These are phyloP conservation scores for Sutorius australiensis DNA, from an alignment of 768 basidiomycete genomes.

Conservation along the genomic window DNA sequence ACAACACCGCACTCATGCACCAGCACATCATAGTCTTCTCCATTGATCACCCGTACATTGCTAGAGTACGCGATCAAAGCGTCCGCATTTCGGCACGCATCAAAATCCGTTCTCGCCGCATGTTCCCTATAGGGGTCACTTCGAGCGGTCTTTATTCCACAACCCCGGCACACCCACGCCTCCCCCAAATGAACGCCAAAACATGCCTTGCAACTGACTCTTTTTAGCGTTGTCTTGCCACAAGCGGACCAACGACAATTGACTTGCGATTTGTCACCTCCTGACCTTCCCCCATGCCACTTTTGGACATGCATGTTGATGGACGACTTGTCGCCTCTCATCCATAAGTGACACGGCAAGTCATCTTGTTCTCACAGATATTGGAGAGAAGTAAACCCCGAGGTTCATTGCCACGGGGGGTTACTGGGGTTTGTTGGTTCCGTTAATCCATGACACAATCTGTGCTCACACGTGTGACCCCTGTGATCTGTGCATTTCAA, in stretches of 20 bases:
- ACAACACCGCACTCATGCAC: not conserved
- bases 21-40: not conserved
- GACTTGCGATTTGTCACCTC: constrained; percentile 8
- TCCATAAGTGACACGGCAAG: constrained; percentile 8
- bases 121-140: constrained; percentile 11
- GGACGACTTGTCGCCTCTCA: constrained; percentile 10
- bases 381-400: not conserved
- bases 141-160: constrained; percentile 9
- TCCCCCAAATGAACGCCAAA: constrained; percentile 12
- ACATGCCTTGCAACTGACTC: constrained; percentile 23
- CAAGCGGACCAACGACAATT: constrained; percentile 17
- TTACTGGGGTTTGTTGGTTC: too few relatives aligned
- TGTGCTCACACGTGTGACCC: too few relatives aligned
- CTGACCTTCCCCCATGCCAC: not conserved
- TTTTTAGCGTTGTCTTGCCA: constrained; percentile 19
- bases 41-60: constrained; percentile 2
- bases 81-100: constrained; percentile 4
- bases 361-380: constrained; percentile 13
- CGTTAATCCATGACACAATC: too few relatives aligned
- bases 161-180: constrained; percentile 16
- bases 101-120: not conserved
- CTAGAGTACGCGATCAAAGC: constrained; percentile 8
- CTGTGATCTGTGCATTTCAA: too few relatives aligned
- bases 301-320: constrained; percentile 13
- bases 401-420: too few relatives aligned